These are phyloP conservation scores for Russula brevipes DNA, from an alignment of 768 basidiomycete species.

Conservation along the genomic window DNA sequence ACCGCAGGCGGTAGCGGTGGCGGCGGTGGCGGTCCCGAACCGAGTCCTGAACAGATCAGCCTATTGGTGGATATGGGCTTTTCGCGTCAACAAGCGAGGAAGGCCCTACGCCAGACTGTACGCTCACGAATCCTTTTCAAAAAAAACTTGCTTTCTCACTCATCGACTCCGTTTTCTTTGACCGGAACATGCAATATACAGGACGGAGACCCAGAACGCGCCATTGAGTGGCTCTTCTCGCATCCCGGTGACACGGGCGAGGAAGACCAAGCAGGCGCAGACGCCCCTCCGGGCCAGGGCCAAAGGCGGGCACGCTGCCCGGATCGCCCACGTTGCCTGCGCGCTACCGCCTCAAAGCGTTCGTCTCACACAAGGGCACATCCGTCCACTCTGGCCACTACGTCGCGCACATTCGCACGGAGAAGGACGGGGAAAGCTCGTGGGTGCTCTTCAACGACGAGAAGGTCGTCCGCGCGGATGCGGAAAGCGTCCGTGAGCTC, in stretches of 20 bases:
- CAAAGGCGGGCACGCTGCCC: background rate
- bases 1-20: constrained; percentile 29
- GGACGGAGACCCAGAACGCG: constrained; percentile 74
- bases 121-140: constrained; percentile 28
- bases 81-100: constrained; percentile 70
- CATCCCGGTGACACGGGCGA: constrained; percentile 87
- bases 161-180: background rate
- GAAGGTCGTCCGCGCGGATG: constrained; percentile 88
- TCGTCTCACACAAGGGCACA: constrained; percentile 95
- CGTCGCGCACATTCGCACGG: constrained; percentile 65
- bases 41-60: constrained; percentile 61
- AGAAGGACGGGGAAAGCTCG: constrained; percentile 36
- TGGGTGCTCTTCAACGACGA: constrained; percentile 98
- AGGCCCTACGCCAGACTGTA: constrained; percentile 84
- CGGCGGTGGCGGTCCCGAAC: constrained; percentile 42
- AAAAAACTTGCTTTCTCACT: background rate
- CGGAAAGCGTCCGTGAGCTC: constrained; percentile 72
- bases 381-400: constrained; percentile 95
- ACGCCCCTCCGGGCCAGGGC: too few relatives aligned
- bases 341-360: constrained; percentile 78
- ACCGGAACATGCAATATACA: constrained; percentile 28
- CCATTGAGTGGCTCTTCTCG: constrained; percentile 94
- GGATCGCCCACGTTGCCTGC: constrained; percentile 62
- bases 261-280: constrained; percentile 28
- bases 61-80: constrained; percentile 93